These are phyloP conservation scores for Aspergillus quadricinctus DNA, from an alignment of 2,329 filamentous ascomycete species.

Conservation along the genomic window DNA sequence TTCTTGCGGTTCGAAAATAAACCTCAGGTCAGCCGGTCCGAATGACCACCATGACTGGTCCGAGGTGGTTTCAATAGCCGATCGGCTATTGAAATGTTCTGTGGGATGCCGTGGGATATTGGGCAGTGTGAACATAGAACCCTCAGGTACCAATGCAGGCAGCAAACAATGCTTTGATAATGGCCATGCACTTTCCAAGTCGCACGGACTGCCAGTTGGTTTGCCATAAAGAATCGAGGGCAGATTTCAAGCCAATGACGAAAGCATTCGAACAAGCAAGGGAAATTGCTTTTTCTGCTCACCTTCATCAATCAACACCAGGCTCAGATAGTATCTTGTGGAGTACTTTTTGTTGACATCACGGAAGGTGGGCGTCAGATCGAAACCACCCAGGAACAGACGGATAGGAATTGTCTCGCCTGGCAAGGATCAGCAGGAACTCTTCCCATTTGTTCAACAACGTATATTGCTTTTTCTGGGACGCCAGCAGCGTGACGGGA, in stretches of 20 bases:
- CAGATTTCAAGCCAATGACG: background rate
- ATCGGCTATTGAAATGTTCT: slow-evolving; percentile 26
- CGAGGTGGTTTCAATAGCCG: slow-evolving; percentile 33
- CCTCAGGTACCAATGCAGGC: slow-evolving; percentile 13
- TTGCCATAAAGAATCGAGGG: background rate
- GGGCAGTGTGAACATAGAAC: slow-evolving; percentile 1
- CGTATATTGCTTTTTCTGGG: background rate
- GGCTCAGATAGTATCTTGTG: slow-evolving; percentile 91
- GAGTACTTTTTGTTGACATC: slow-evolving; percentile 99
- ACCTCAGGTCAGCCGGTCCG: slow-evolving; percentile 12
- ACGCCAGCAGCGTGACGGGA: background rate
- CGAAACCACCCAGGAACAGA: slow-evolving; percentile 94
- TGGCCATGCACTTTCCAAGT: background rate
- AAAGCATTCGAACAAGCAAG: background rate
- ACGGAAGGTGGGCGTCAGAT: slow-evolving; percentile 94
- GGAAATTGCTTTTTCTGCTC: slow-evolving; percentile 14
- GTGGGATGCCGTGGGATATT: slow-evolving; percentile 17
- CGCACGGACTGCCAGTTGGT: background rate
- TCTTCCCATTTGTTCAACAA: background rate
- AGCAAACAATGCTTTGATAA: slow-evolving; percentile 6
- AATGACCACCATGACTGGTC: slow-evolving; percentile 15
- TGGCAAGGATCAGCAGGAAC: slow-evolving; percentile 29
- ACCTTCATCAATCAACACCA: slow-evolving; percentile 95
- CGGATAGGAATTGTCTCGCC: slow-evolving; percentile 92
- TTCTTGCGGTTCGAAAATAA: background rate